These are phyloP conservation scores for Aspergillus hortae DNA, from an alignment of 2,329 filamentous ascomycete species.

Conservation along the genomic window DNA sequence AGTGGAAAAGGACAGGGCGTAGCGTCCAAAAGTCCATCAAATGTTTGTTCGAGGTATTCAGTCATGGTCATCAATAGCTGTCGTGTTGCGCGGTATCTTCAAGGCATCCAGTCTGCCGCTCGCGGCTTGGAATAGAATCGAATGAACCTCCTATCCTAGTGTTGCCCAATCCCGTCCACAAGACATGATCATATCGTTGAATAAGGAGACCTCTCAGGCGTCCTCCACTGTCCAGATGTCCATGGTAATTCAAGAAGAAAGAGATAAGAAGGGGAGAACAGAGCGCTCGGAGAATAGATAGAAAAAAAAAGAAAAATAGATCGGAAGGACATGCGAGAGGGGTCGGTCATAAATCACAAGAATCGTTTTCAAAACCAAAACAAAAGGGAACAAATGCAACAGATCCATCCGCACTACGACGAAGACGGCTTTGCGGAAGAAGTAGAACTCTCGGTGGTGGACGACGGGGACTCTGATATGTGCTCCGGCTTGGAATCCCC, in stretches of 20 bases:
- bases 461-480: slow-evolving; percentile 36
- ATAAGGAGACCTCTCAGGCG: not conserved
- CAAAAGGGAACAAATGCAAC: slow-evolving; percentile 11
- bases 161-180: slow-evolving; percentile 1
- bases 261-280: slow-evolving; percentile 13
- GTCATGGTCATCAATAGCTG: slow-evolving; percentile 31
- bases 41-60: slow-evolving; percentile 2
- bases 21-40: slow-evolving; percentile 1
- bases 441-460: slow-evolving; percentile 34
- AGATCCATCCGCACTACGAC: slow-evolving; percentile 23
- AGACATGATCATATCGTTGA: slow-evolving; percentile 2
- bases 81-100: slow-evolving; percentile 37
- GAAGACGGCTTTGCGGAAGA: slow-evolving; percentile 13
- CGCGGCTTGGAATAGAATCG: slow-evolving; percentile 14
- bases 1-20: slow-evolving; percentile 1
- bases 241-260: slow-evolving; percentile 1
- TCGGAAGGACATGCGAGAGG: slow-evolving; percentile 11
- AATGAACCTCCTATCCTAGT: slow-evolving; percentile 14
- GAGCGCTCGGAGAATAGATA: slow-evolving; percentile 1
- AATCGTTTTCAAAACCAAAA: slow-evolving; percentile 19
- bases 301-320: slow-evolving; percentile 14
- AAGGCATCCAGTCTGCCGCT: slow-evolving; percentile 26
- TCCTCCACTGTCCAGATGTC: too few relatives aligned
- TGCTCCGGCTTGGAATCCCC: slow-evolving; percentile 18
- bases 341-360: slow-evolving; percentile 18